Evolutionary conservation across 1,139 yeast species (phyloP).

Genomic region (Eremothecium coryli): DNA sequence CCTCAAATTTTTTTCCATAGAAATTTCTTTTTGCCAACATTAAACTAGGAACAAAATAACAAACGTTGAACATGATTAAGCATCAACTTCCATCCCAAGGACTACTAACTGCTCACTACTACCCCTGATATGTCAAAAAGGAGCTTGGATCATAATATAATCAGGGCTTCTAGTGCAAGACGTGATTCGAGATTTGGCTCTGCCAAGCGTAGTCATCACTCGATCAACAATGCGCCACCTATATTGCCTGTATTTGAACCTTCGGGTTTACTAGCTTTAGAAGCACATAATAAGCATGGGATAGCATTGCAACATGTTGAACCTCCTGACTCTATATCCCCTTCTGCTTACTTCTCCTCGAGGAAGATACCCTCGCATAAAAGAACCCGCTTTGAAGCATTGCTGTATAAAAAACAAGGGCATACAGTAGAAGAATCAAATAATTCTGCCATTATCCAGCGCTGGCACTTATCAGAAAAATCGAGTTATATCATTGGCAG

Average conservation of each 20-base stretch:
- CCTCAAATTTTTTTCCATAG: constrained; percentile 11
- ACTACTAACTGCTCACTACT: too few species aligned
- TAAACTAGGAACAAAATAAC: too few species aligned
- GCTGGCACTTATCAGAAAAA: constrained; percentile 28
- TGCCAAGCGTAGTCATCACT: background rate
- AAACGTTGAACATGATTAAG: too few species aligned
- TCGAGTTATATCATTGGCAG: constrained; percentile 40
- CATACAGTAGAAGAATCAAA: constrained; percentile 1
- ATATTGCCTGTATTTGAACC: constrained; percentile 32
- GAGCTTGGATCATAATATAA: too few species aligned
- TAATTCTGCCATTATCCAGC: constrained; percentile 11
- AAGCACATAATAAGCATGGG: constrained; percentile 36
- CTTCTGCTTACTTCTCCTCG: constrained; percentile 23
- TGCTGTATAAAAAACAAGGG: constrained; percentile 14
- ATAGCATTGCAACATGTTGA: constrained; percentile 37
- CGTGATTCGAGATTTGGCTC: too few species aligned
- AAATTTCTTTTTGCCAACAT: constrained; percentile 3
- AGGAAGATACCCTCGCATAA: constrained; percentile 24
- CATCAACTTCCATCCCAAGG: too few species aligned
- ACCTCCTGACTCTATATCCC: constrained; percentile 36
- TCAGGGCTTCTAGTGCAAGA: too few species aligned
- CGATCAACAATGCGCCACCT: background rate
- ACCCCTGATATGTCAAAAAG: too few species aligned
- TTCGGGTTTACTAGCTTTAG: constrained; percentile 41
- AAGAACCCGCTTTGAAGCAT: constrained; percentile 21